Base-by-base conservation (phyloP, 106 monocot genomes). In the Platanthera guangdongensis region DNA sequence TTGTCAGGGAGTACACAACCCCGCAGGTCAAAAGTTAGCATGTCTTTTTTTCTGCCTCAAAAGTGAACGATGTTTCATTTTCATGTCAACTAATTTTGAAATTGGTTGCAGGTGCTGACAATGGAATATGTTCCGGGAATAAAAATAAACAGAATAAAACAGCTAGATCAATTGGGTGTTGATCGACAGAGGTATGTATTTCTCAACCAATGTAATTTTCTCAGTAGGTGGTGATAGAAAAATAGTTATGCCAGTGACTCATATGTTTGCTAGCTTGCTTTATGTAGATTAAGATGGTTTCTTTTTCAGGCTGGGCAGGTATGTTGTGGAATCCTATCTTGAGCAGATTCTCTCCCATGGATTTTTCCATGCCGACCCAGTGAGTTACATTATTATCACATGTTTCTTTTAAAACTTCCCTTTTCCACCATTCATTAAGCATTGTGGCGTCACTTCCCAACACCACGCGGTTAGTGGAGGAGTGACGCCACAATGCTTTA, bases 51-150 rank as follows among this genome's bases (percentile, higher is more conserved):
- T 52, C n/a, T 19, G 48, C 57, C 16, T 32, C 52, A 78, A 53
- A 32, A 3, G 8, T 18, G 14, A 13, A 18, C 14, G 18, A 57
- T 46, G 4, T 47, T 46, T 77, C 50, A 28, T 57, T 76, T 75
- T 48, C 6, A 25, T 60, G 25, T 30, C 5, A 50, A 72, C 13
- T 57, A 50, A 60, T 7, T 46, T 22, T 78, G 12, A 69, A 30
- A 7, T 68, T 60, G 71, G 49, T 30, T 86, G 50, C 84, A 99
- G 97, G 90, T 99, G 12, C 80, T 99, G 69, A 94, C 92, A 55
- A 99, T 99, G 97, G 97, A 99, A 76, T 99, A 99, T 84, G 90
- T 99, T 30, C 97, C 97, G 21, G 97, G 97, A 76, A 94, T 99
- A 64, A 99, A 99, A 81, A 99, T 99, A 77, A 99, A 99, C 82